These are phyloP conservation scores for Breynia disticha DNA, from an alignment of 441 rosid genomes.

Conservation along the genomic window DNA sequence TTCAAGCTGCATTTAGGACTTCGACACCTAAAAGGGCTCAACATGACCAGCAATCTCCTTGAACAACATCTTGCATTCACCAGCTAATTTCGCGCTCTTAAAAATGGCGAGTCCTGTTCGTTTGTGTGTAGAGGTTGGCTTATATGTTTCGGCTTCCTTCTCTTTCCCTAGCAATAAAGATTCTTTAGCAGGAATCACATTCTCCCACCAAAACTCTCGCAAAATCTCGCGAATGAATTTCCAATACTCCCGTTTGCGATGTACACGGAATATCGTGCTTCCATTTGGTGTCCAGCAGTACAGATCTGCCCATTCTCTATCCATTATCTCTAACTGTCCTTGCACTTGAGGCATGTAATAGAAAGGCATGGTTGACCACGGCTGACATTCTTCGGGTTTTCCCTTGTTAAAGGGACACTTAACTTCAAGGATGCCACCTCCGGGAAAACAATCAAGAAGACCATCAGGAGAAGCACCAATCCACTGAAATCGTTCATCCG, in stretches of 20 bases:
- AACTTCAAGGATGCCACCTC: slow-evolving; percentile 80
- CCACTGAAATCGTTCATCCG: slow-evolving; percentile 54
- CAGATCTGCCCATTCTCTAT: slow-evolving; percentile 84
- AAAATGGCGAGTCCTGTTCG: slow-evolving; percentile 51
- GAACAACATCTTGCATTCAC: slow-evolving; percentile 49
- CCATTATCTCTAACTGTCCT: slow-evolving; percentile 95
- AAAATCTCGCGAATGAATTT: slow-evolving; percentile 55
- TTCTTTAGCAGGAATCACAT: slow-evolving; percentile 75
- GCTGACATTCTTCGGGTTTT: slow-evolving; percentile 65
- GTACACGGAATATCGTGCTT: slow-evolving; percentile 64
- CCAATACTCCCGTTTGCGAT: slow-evolving; percentile 66
- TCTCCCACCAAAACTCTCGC: slow-evolving; percentile 86
- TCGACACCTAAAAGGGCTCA: slow-evolving; percentile 27
- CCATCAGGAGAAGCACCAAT: slow-evolving; percentile 96
- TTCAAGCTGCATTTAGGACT: too few relatives aligned
- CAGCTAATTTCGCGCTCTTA: slow-evolving; percentile 61
- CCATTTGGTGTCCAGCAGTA: slow-evolving; percentile 93
- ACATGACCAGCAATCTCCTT: slow-evolving; percentile 81
- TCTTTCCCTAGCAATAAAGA: slow-evolving; percentile 48
- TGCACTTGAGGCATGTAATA: slow-evolving; percentile 97
- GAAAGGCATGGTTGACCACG: slow-evolving; percentile 79
- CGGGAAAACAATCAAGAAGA: slow-evolving; percentile 51
- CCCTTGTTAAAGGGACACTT: slow-evolving; percentile 96
- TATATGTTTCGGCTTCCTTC: slow-evolving; percentile 41
- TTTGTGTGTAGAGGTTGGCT: slow-evolving; percentile 62